Conservation (phyloP, 2,329 filamentous ascomycete species). For the Fusarium sp. region DNA sequence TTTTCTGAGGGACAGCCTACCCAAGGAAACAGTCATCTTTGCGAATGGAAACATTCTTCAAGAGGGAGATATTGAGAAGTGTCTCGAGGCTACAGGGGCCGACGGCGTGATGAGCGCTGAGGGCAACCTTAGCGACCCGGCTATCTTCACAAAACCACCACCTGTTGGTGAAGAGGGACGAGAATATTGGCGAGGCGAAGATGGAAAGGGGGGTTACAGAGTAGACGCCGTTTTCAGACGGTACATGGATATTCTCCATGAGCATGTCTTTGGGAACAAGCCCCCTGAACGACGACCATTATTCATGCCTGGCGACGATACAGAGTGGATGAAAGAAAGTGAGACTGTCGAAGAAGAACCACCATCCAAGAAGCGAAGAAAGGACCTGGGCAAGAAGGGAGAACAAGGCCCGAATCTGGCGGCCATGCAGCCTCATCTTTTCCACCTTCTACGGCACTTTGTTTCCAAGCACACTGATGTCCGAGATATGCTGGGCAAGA, state of each 20-base stretch:
- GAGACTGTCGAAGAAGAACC: conserved; percentile 56
- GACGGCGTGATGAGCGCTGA: conserved; percentile 97
- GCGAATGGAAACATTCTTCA: conserved; percentile 95
- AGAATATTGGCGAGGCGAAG: conserved; percentile 86
- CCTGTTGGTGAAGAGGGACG: conserved; percentile 71
- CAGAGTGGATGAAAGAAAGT: conserved; percentile 56
- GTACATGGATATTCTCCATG: conserved; percentile 91
- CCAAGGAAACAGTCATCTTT: conserved; percentile 90
- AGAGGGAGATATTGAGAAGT: conserved; percentile 79
- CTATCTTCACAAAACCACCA: conserved; percentile 80
- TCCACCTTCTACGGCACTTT: conserved; percentile 87
- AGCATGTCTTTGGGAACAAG: conserved; percentile 74
- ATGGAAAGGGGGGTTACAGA: conserved; percentile 85
- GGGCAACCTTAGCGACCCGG: conserved; percentile 91
- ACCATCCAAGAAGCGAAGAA: conserved; percentile 64
- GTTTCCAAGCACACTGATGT: conserved; percentile 84
- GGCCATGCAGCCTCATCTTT: conserved; percentile 90
- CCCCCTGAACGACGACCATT: conserved; percentile 77
- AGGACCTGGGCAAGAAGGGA: conserved; percentile 50
- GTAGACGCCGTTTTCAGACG: conserved; percentile 88
- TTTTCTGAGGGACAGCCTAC: conserved; percentile 84
- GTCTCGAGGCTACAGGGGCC: conserved; percentile 84
- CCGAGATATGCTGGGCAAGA: conserved; percentile 82
- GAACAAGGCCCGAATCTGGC: conserved; percentile 72
- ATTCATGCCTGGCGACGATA: conserved; percentile 73